Conservation (phyloP, 192 early-diverging fungal genomes). For the Gaertneriomyces sp. region DNA sequence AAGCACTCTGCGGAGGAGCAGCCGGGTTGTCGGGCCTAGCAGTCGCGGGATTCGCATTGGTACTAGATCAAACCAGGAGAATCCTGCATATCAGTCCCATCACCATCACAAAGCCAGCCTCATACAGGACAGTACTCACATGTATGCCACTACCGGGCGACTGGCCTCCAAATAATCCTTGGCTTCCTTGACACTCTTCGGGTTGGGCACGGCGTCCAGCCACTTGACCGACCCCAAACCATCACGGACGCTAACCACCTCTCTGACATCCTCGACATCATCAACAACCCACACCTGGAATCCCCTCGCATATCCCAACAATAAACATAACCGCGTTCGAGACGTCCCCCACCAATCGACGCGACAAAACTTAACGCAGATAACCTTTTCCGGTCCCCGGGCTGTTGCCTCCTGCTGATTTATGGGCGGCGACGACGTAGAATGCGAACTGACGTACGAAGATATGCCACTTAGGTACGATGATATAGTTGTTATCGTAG, state of each 20-base stretch:
- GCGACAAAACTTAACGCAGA: slow-evolving; percentile 19
- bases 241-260: slow-evolving; percentile 58
- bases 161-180: slow-evolving; percentile 9
- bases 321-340: slow-evolving; percentile 46
- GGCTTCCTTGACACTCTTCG: slow-evolving; percentile 11
- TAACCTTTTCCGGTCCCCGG: slow-evolving; percentile 4
- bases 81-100: slow-evolving; percentile 2
- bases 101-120: background rate
- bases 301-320: slow-evolving; percentile 67
- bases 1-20: slow-evolving; percentile 9
- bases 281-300: slow-evolving; percentile 78
- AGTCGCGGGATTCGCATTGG: no score
- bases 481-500: slow-evolving; percentile 56
- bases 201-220: slow-evolving; percentile 22
- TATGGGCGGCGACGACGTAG: background rate
- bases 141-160: slow-evolving; percentile 48
- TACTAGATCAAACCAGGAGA: background rate
- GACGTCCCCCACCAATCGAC: slow-evolving; percentile 2
- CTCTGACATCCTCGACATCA: slow-evolving; percentile 61
- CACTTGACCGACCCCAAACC: slow-evolving; percentile 44
- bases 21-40: background rate
- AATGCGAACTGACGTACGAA: slow-evolving; percentile 46
- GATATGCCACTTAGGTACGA: slow-evolving; percentile 61
- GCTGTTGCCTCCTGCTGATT: background rate
- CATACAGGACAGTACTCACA: slow-evolving; percentile 34